A percentile compares a stretch with the other conserved stretches of the same genome.
Evolutionary conservation across 768 basidiomycete species (phyloP).

Genomic region (Leucocoprinus leucothites): DNA sequence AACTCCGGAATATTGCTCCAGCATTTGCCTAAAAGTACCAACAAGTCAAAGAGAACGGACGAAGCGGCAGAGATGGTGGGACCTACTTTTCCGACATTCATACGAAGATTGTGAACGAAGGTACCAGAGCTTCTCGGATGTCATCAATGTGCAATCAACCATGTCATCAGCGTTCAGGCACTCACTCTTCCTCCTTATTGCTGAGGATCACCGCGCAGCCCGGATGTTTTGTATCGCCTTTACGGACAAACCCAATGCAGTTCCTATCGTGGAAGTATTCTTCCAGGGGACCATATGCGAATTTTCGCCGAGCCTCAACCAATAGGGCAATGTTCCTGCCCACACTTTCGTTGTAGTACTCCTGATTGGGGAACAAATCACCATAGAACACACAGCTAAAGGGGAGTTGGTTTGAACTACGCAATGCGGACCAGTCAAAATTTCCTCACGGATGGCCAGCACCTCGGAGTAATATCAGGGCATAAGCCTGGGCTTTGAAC

Average conservation of each 20-base stretch:
- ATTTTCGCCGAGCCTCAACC: slow-evolving; percentile 58
- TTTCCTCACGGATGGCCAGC: slow-evolving; percentile 68
- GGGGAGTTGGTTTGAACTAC: background rate
- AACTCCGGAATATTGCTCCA: slow-evolving; percentile 41
- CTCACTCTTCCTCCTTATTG: slow-evolving; percentile 46
- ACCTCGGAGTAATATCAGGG: slow-evolving; percentile 69
- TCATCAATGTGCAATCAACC: background rate
- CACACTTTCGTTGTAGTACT: slow-evolving; percentile 56
- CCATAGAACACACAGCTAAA: slow-evolving; percentile 85
- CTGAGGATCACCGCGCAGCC: slow-evolving; percentile 76
- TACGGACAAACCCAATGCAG: slow-evolving; percentile 75
- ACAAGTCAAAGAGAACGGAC: slow-evolving; percentile 6
- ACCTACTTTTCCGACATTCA: slow-evolving; percentile 66
- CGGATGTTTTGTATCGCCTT: slow-evolving; percentile 47
- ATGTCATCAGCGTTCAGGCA: slow-evolving; percentile 6
- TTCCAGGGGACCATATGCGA: slow-evolving; percentile 59
- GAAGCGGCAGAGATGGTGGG: background rate
- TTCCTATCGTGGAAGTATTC: slow-evolving; percentile 58
- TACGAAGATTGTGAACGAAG: slow-evolving; percentile 47
- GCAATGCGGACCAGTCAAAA: background rate
- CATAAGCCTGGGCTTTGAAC: slow-evolving; percentile 83
- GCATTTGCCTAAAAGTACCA: slow-evolving; percentile 28
- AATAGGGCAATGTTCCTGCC: slow-evolving; percentile 51
- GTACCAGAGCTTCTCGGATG: slow-evolving; percentile 24
- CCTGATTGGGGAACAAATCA: slow-evolving; percentile 70